Conservation (phyloP, 805 yeast genomes). For the Metahyphopichia silvanorum region DNA sequence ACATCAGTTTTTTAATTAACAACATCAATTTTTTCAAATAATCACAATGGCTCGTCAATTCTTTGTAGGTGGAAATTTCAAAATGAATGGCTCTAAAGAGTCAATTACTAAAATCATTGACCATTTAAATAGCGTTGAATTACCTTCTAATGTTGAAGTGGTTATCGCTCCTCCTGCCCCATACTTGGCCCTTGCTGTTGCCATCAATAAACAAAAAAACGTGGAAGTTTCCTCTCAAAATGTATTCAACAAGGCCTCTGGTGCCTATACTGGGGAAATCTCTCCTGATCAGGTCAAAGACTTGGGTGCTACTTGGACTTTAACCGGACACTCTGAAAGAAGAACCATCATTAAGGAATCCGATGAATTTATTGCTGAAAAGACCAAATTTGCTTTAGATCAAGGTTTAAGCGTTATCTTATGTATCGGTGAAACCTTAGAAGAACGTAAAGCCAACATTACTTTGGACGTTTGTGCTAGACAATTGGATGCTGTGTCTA, state of each 20-base stretch:
- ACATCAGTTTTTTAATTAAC: slow-evolving; percentile 2
- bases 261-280: slow-evolving; percentile 98
- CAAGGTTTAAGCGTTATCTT: slow-evolving; percentile 86
- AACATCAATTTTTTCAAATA: slow-evolving; percentile 2
- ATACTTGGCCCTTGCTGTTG: slow-evolving; percentile 76
- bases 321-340: slow-evolving; percentile 98
- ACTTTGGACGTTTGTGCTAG: slow-evolving; percentile 84
- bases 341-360: slow-evolving; percentile 89
- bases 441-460: slow-evolving; percentile 86
- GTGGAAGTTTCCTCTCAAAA: slow-evolving; percentile 90
- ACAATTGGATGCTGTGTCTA: slow-evolving; percentile 87
- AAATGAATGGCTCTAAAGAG: slow-evolving; percentile 92
- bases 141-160: slow-evolving; percentile 82
- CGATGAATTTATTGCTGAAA: slow-evolving; percentile 88
- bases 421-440: slow-evolving; percentile 97
- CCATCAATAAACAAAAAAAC: slow-evolving; percentile 62
- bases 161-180: slow-evolving; percentile 97
- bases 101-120: slow-evolving; percentile 82
- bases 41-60: slow-evolving; percentile 73
- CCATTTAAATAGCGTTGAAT: slow-evolving; percentile 71
- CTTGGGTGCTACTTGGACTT: slow-evolving; percentile 89
- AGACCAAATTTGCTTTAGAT: slow-evolving; percentile 91
- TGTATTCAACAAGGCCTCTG: slow-evolving; percentile 79
- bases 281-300: slow-evolving; percentile 87
- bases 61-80: slow-evolving; percentile 99